A percentile compares a stretch with the other conserved stretches of the same genome.
These are phyloP conservation scores for Amanita muscaria DNA, from an alignment of 768 basidiomycete species.

Conservation along the genomic window DNA sequence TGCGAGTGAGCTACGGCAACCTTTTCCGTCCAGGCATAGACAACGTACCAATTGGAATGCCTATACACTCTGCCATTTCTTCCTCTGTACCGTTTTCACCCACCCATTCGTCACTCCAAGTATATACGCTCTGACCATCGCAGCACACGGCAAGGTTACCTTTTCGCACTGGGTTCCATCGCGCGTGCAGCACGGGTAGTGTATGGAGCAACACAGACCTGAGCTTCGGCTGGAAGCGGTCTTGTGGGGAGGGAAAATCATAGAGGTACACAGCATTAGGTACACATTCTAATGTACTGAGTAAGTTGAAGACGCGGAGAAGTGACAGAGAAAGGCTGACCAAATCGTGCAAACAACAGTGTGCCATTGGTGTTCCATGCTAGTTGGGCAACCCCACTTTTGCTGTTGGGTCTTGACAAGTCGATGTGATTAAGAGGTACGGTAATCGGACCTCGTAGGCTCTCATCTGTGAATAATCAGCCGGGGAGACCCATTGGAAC, in stretches of 20 bases:
- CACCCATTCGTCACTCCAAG: conserved; percentile 81
- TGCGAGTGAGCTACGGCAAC: neutral
- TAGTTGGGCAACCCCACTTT: conserved; percentile 60
- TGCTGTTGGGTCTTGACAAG: conserved; percentile 53
- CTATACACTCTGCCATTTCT: conserved; percentile 87
- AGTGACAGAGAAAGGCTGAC: conserved; percentile 25
- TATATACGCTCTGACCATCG: conserved; percentile 57
- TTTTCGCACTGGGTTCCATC: conserved; percentile 82
- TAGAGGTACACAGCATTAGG: conserved; percentile 63
- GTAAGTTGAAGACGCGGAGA: conserved; percentile 8
- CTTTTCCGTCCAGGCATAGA: conserved; percentile 8
- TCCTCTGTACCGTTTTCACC: conserved; percentile 46
- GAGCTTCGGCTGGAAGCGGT: conserved; percentile 50
- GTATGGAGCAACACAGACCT: conserved; percentile 61
- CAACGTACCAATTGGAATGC: conserved; percentile 75
- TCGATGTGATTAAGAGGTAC: conserved; percentile 45
- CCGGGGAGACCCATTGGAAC: neutral
- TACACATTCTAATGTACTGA: conserved; percentile 39
- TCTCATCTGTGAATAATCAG: conserved; percentile 45
- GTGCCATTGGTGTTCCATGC: conserved; percentile 78
- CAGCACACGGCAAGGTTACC: conserved; percentile 63
- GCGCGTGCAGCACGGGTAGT: conserved; percentile 52
- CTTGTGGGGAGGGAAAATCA: conserved; percentile 54
- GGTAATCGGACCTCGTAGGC: conserved; percentile 46
- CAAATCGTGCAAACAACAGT: conserved; percentile 65